These are phyloP conservation scores for Hebeloma cylindrosporum DNA, from an alignment of 768 basidiomycete species.

Conservation along the genomic window DNA sequence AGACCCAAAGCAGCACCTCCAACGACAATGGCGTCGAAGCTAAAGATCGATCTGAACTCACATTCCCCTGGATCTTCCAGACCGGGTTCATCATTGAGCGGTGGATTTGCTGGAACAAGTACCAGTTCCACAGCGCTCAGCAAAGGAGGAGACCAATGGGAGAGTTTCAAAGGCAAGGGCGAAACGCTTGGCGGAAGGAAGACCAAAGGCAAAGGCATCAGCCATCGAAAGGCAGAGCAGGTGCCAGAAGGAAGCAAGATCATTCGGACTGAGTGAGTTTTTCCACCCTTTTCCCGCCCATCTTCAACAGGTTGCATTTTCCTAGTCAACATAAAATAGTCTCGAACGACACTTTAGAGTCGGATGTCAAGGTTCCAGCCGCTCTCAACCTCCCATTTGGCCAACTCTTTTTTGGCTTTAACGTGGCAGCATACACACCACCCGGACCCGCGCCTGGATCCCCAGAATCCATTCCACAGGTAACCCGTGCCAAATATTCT, in stretches of 20 bases:
- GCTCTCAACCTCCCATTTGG: slow-evolving; percentile 90
- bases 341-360: slow-evolving; percentile 75
- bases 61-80: slow-evolving; percentile 85
- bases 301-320: slow-evolving; percentile 7
- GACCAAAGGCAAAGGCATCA: slow-evolving; percentile 94
- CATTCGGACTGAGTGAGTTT: slow-evolving; percentile 81
- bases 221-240: slow-evolving; percentile 77
- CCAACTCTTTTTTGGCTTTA: slow-evolving; percentile 96
- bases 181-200: slow-evolving; percentile 87
- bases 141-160: slow-evolving; percentile 84
- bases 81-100: slow-evolving; percentile 72
- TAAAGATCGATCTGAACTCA: slow-evolving; percentile 90
- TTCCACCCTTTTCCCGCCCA: neutral
- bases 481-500: slow-evolving; percentile 9
- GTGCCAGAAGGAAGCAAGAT: slow-evolving; percentile 85
- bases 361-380: slow-evolving; percentile 80
- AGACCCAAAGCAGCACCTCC: slow-evolving; percentile 78
- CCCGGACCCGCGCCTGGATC: slow-evolving; percentile 37
- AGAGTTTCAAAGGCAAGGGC: slow-evolving; percentile 95
- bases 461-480: slow-evolving; percentile 33
- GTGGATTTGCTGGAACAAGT: slow-evolving; percentile 57
- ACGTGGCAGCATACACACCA: slow-evolving; percentile 66
- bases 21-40: slow-evolving; percentile 93
- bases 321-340: slow-evolving; percentile 79
- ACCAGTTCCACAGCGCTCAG: slow-evolving; percentile 54